Evolutionary conservation across 805 yeast species (phyloP).

Genomic region (Yarrowia osloensis): DNA sequence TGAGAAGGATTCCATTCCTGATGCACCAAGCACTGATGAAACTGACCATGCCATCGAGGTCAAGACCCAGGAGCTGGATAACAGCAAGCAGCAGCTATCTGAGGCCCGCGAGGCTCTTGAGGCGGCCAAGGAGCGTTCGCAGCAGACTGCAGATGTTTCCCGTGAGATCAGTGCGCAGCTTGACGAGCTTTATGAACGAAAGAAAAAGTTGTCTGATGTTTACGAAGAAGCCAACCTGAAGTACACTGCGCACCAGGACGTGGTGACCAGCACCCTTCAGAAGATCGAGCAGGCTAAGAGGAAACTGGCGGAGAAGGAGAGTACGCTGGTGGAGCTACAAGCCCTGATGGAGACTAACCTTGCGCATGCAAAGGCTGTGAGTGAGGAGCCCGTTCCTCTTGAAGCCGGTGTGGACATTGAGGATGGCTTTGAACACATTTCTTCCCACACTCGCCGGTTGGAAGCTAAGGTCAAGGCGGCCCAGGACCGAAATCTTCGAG

Average conservation of each 20-base stretch:
- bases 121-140: background rate
- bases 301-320: conserved; percentile 46
- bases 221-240: conserved; percentile 29
- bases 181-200: background rate
- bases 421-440: background rate
- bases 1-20: background rate
- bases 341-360: background rate
- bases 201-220: background rate
- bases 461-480: background rate
- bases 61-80: background rate
- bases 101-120: background rate
- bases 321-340: background rate
- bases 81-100: background rate
- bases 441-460: background rate
- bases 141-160: background rate
- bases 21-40: conserved; percentile 10
- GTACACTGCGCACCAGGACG: conserved; percentile 39
- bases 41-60: background rate
- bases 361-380: background rate
- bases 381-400: background rate
- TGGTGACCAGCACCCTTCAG: conserved; percentile 42
- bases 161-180: no score
- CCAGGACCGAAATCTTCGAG: background rate
- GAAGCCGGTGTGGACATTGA: background rate
- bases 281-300: conserved; percentile 69